These are phyloP conservation scores for Aspergillus viridinutans DNA, from an alignment of 2,329 filamentous ascomycete genomes.

Conservation along the genomic window DNA sequence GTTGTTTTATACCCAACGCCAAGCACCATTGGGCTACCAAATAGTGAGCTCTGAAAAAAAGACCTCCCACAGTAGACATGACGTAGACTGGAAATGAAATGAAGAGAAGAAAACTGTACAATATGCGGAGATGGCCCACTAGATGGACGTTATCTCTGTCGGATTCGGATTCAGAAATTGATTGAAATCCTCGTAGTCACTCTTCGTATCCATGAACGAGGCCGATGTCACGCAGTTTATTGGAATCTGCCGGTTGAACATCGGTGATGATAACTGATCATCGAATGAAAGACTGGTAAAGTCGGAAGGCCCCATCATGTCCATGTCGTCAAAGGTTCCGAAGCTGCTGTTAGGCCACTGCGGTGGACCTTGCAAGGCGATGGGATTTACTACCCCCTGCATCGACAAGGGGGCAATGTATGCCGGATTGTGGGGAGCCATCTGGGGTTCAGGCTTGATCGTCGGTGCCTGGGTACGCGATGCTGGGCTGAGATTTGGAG, in stretches of 20 bases:
- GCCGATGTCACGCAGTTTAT: constrained; percentile 31
- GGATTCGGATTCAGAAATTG: constrained; percentile 38
- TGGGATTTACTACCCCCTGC: constrained; percentile 35
- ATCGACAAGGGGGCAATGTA: constrained; percentile 25
- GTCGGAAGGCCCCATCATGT: constrained; percentile 27
- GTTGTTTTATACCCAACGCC: constrained; percentile 18
- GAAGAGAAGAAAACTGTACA: constrained; percentile 8
- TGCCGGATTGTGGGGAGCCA: constrained; percentile 17
- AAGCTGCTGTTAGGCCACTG: constrained; percentile 26
- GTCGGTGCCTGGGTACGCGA: constrained; percentile 22
- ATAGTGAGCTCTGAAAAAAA: background rate
- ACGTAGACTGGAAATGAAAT: background rate
- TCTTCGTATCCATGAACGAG: constrained; percentile 27
- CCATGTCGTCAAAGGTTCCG: constrained; percentile 30
- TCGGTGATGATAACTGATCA: constrained; percentile 29
- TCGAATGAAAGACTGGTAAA: constrained; percentile 32
- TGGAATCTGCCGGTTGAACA: constrained; percentile 34
- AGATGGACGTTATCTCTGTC: constrained; percentile 36
- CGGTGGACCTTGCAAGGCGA: constrained; percentile 30
- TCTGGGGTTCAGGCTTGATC: constrained; percentile 26
- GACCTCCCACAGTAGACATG: background rate
- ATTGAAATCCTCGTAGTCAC: constrained; percentile 38
- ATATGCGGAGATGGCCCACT: background rate
- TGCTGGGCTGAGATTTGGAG: constrained; percentile 38
- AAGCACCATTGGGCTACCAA: constrained; percentile 3